Evolutionary conservation across 2,329 filamentous ascomycete genomes (phyloP).

Genomic region (Sclerotiophoma versabilis): DNA sequence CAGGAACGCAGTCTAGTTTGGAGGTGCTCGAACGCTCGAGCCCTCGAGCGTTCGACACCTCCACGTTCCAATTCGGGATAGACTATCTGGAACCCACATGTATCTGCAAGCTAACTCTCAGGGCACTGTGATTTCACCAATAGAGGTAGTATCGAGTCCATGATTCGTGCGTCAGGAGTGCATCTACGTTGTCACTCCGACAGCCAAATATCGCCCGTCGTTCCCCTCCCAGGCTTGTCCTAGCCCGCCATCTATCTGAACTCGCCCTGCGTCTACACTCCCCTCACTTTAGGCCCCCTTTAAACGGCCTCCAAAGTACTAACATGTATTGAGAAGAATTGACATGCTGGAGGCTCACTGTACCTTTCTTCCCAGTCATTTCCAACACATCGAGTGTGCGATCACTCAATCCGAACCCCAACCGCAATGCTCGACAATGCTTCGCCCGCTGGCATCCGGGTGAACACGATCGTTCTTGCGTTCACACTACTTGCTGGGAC

Average conservation of each 20-base stretch:
- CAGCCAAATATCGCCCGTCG: background rate
- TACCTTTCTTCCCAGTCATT: constrained; percentile 4
- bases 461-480: constrained; percentile 39
- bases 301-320: constrained; percentile 1
- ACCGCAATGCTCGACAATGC: constrained; percentile 22
- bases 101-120: constrained; percentile 12
- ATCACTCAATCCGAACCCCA: background rate
- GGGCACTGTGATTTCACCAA: constrained; percentile 20
- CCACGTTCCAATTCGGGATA: constrained; percentile 23
- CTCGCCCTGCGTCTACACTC: constrained; percentile 7
- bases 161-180: constrained; percentile 14
- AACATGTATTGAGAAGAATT: constrained; percentile 16
- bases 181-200: constrained; percentile 5
- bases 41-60: constrained; percentile 18
- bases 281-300: constrained; percentile 3
- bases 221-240: constrained; percentile 11
- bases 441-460: constrained; percentile 40
- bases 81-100: constrained; percentile 26
- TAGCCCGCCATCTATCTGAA: constrained; percentile 4
- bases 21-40: constrained; percentile 15
- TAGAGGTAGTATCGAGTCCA: constrained; percentile 3
- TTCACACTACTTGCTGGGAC: constrained; percentile 43
- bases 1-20: constrained; percentile 25
- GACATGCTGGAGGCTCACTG: constrained; percentile 18
- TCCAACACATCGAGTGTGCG: constrained; percentile 14